Base-by-base conservation (phyloP, 345 rosid species). In the Dipteronia sinensis region DNA sequence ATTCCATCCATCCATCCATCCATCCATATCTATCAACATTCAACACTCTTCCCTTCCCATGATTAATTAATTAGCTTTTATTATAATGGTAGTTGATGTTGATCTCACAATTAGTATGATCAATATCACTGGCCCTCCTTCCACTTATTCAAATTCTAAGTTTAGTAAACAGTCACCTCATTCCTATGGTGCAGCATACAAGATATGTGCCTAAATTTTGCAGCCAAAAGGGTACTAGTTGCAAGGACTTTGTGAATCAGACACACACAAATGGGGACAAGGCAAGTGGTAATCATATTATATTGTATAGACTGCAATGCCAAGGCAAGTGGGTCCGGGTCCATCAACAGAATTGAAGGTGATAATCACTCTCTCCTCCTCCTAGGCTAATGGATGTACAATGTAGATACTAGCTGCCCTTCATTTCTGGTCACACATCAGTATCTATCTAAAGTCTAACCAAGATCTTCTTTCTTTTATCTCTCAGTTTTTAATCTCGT, bases 321-420 rank as follows among this genome's bases (percentile, higher is more conserved):
- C 29, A 58, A 58, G 51, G 75, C 63, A 53, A 2, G 46, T 71
- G 74, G 75, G 65, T 56, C 75, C 66, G 74, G 75, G 65, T 56
- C 75, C 66, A 56, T 58, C 29, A 34, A 34, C 38, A 34, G 62
- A 51, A 51, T 51, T 49, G 16, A 51, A 70, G 44, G 49, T 5
- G 22, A 3, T 16, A 27, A 47, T 47, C 15, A 51, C 42, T 23
- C n/a, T 17, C 38, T 23, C 34, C 31, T 19, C 27, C 23, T 7
- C 0, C 64, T 27, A 27, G 27, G 27, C 3, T 2, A 46, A 59
- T 59, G 27, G 40, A 64, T 64, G 40, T 65, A 65, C 42, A 65
- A 56, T 64, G 40, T 64, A 64, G 68, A 42, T 27, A 64, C 17
- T 65, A 65, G 34, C 38, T 73, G 55, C 67, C 64, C 67, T 61